Percentiles rank a stretch among this genome's conserved stretches.
These are phyloP conservation scores for Saccharomyces hybrid DNA, from an alignment of 1,139 yeast species.

Conservation along the genomic window DNA sequence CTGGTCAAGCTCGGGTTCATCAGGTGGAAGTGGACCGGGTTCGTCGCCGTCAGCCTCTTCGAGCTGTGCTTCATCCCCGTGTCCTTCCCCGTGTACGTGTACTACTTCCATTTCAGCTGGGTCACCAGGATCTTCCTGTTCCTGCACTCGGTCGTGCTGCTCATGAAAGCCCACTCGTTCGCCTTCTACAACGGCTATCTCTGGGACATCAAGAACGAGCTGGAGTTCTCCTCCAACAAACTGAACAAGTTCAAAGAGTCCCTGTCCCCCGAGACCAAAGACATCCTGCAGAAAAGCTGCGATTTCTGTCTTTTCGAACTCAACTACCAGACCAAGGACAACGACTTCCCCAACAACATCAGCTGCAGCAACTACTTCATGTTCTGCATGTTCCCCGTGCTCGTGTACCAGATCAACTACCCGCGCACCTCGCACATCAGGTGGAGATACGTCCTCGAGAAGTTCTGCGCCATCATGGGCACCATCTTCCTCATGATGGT, in stretches of 20 bases:
- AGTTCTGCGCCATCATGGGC: conserved; percentile 71
- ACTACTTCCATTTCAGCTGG: conserved; percentile 57
- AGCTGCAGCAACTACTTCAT: conserved; percentile 53
- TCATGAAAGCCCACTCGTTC: conserved; percentile 92
- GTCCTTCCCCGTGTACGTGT: conserved; percentile 45
- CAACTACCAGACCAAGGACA: conserved; percentile 35
- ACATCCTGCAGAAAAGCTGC: conserved; percentile 40
- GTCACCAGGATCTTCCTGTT: conserved; percentile 75
- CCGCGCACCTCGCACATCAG: conserved; percentile 66
- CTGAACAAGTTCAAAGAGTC: conserved; percentile 22
- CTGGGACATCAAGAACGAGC: conserved; percentile 58
- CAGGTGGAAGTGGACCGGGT: conserved; percentile 55
- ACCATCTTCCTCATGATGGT: conserved; percentile 69
- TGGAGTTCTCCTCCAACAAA: conserved; percentile 39
- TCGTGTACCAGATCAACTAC: conserved; percentile 66
- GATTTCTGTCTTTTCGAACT: conserved; percentile 60
- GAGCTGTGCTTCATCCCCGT: conserved; percentile 43
- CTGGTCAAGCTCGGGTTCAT: conserved; percentile 36
- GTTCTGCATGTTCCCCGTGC: conserved; percentile 76
- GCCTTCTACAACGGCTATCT: conserved; percentile 83
- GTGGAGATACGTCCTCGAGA: conserved; percentile 55
- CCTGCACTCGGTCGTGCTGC: conserved; percentile 72
- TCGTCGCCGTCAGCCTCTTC: conserved; percentile 48
- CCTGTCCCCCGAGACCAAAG: conserved; percentile 21
- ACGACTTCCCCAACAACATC: conserved; percentile 61